Evolutionary conservation across 768 basidiomycete species (phyloP).

Genomic region (Collybia sordida): DNA sequence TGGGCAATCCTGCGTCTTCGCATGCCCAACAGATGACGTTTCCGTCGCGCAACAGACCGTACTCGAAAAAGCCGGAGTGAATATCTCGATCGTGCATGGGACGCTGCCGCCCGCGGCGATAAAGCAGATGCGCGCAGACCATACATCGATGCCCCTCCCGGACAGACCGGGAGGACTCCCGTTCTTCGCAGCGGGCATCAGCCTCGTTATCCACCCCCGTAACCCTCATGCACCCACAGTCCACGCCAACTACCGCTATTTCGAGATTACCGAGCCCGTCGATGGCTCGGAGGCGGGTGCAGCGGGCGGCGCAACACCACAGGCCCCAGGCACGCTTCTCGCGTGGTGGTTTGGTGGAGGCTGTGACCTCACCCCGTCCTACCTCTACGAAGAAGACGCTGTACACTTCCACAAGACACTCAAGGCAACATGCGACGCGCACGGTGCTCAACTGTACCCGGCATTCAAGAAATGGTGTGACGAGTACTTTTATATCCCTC

Average conservation of each 20-base stretch:
- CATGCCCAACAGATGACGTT: conserved; percentile 40
- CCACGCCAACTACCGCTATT: conserved; percentile 97
- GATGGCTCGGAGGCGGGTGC: conserved; percentile 15
- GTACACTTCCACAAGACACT: conserved; percentile 82
- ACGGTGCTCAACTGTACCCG: conserved; percentile 67
- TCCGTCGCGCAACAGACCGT: conserved; percentile 38
- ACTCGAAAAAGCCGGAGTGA: conserved; percentile 96
- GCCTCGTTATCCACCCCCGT: conserved; percentile 90
- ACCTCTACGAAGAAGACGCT: conserved; percentile 87
- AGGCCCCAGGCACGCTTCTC: conserved; percentile 53
- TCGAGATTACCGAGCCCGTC: conserved; percentile 74
- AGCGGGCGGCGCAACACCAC: conserved; percentile 27
- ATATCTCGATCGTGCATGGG: conserved; percentile 91
- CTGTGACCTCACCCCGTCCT: conserved; percentile 90
- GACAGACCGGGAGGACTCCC: conserved; percentile 67
- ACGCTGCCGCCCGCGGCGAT: conserved; percentile 85
- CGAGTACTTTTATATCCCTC: conserved; percentile 93
- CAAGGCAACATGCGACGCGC: conserved; percentile 72
- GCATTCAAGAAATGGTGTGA: conserved; percentile 96
- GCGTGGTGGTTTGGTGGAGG: conserved; percentile 99
- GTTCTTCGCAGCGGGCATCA: conserved; percentile 92
- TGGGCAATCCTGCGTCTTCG: conserved; percentile 84
- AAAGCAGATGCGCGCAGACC: conserved; percentile 94
- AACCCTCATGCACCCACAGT: conserved; percentile 94
- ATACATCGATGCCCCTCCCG: conserved; percentile 69